Evolutionary conservation across 306 rosid species (phyloP).

Genomic region (Canavalia gladiata): DNA sequence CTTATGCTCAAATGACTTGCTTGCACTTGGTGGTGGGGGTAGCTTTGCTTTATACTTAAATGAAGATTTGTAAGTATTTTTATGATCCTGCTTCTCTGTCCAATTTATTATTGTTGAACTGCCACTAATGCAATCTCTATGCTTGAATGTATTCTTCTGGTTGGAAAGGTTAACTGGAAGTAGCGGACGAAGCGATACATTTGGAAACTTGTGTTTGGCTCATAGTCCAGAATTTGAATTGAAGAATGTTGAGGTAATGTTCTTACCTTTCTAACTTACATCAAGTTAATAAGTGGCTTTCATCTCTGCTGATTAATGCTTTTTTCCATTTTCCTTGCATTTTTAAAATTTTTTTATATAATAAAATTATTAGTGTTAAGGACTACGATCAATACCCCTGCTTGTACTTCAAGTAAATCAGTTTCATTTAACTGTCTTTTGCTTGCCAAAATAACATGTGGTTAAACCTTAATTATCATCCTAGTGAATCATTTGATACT

Average conservation of each 20-base stretch:
- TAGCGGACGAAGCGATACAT: conserved; percentile 84
- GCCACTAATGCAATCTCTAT: conserved; percentile 16
- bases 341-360: neutral
- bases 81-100: neutral
- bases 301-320: neutral
- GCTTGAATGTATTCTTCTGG: conserved; percentile 25
- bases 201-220: conserved; percentile 79
- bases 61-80: conserved; percentile 75
- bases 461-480: neutral
- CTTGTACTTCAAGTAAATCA: neutral
- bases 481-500: neutral
- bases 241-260: conserved; percentile 80
- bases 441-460: neutral
- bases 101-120: neutral
- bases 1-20: conserved; percentile 67
- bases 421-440: neutral
- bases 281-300: neutral
- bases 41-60: conserved; percentile 77
- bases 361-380: neutral
- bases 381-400: neutral
- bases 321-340: neutral
- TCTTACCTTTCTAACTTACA: conserved; percentile 35
- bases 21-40: conserved; percentile 86
- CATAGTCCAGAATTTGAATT: conserved; percentile 75
- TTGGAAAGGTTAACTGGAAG: conserved; percentile 72